A percentile compares a stretch with the other conserved stretches of the same genome.
Conservation (phyloP, 1,284 basidiomycete genomes). For the Ceratobasidium sp. region DNA sequence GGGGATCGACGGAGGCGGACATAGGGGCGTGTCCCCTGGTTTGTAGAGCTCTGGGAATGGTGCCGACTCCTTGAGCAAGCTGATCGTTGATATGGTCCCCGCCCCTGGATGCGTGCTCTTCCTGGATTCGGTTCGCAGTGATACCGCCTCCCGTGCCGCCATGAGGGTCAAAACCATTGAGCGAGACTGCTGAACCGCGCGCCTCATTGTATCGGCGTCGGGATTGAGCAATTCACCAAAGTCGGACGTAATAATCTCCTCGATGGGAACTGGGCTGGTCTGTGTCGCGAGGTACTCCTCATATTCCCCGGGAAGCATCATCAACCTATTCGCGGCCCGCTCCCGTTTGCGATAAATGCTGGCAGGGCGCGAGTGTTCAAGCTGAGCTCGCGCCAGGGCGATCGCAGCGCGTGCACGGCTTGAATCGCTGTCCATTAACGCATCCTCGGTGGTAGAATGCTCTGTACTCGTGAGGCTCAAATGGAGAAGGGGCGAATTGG, state of each 20-base stretch:
- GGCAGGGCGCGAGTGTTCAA: conserved; percentile 39
- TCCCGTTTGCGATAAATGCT: conserved; percentile 27
- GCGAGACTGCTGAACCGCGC: conserved; percentile 9
- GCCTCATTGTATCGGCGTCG: conserved; percentile 15
- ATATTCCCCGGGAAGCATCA: conserved; percentile 37
- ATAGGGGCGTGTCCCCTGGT: conserved; percentile 20
- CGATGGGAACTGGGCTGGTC: neutral
- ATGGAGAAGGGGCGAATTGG: conserved; percentile 5
- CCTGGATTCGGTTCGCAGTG: neutral
- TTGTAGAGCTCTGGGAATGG: conserved; percentile 16
- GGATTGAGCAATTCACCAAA: neutral
- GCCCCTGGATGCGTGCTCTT: conserved; percentile 7
- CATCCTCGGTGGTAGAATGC: conserved; percentile 19
- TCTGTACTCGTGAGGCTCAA: neutral
- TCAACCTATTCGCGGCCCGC: conserved; percentile 27
- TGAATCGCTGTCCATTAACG: conserved; percentile 36
- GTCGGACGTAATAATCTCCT: neutral
- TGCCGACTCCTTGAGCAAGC: conserved; percentile 16
- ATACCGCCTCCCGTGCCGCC: conserved; percentile 17
- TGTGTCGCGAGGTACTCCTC: conserved; percentile 24
- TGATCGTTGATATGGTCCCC: conserved; percentile 4
- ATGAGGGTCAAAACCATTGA: conserved; percentile 24
- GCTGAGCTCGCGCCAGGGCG: conserved; percentile 34
- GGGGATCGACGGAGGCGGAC: conserved; percentile 30
- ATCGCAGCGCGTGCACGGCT: conserved; percentile 31